Evolutionary conservation across 345 rosid genomes (phyloP), one percentile per base, ranked within the genome.

Genomic region (Draba incana): DNA sequence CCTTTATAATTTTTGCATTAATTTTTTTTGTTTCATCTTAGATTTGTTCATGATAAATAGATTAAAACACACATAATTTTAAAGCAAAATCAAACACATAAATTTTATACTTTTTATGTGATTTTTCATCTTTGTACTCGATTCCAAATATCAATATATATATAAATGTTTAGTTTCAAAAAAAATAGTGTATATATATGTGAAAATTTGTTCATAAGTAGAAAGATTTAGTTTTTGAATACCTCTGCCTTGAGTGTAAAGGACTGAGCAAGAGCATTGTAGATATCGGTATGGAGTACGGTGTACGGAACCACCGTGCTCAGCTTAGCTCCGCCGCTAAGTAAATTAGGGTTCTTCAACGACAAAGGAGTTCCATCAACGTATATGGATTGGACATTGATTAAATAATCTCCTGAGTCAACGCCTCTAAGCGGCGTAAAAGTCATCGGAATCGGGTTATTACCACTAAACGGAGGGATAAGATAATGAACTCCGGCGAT

Each of bases 401-500:
- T 64, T 69, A 75, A 74, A 30, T 83, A 83, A 3, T 68, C 58
- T 35, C 78, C 80, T 6, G 37, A 57, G 0, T 38, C 45, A 3
- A 6, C 55, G 27, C 57, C 27, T 3, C 38, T 55, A 1, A 81
- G 57, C 15, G 80, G 73, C 67, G 82, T 75, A 1, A 64, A 53
- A 2, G 77, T 80, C 69, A 71, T 71, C 10, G 43, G 47, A 8
- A 79, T 49, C 8, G 75, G 50, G 12, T 58, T 52, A 5, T 66
- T 52, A 24, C 49, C 9, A 1, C 57, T 57, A 10, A 70, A 78
- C 5, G 76, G 80, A 8, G 74, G 72, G 31, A 82, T 39, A 12
- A 45, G 20, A 28, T 61, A 62, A 14, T 80, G 76, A 3, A 64
- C 67, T 4, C 70, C 75, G 3, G 82, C 87, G 28, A 81, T 42